Evolutionary conservation across 345 rosid genomes (phyloP), one percentile per base, ranked within the genome.

Genomic region (Eutrema heterophyllum): DNA sequence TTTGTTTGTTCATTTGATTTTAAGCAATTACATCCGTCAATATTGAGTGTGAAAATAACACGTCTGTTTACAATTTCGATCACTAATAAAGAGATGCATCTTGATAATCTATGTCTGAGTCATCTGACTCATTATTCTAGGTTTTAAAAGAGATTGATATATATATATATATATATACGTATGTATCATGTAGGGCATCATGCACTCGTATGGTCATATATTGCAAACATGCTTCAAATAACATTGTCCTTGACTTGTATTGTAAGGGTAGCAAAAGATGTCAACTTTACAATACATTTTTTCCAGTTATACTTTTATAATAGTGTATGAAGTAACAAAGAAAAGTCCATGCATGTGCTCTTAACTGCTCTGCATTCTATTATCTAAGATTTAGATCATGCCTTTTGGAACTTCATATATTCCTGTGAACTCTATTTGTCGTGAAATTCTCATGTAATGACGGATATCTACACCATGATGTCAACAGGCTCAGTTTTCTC

Each of bases 401-500:
- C 21, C 50, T 24, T 24, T 27, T 51, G 10, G 41, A 40, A 11
- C n/a, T 45, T 59, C 45, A 18, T 62, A 11, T 10, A 30, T 13
- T 38, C 39, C 16, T 60, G 16, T 33, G 24, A 40, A 72, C 18
- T 9, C 18, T 29, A 16, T 39, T 39, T 41, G 35, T 13, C 5
- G 7, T 39, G 52, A 39, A 71, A 29, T 3, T 38, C 32, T 59
- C 11, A 60, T 58, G 30, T 5, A 59, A 15, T 35, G 29, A 63
- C 9, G 14, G 15, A 44, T 39, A 27, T 48, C 18, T 38, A 9
- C 27, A 52, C 32, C 5, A 51, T 41, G 39, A 36, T 43, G 24
- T 64, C 4, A 39, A 70, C 83, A 92, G 97, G 97, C 93, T 67
- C 99, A 94, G 46, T 92, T 95, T 81, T 84, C 97, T 58, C 99